phyloP scores from a whole-genome alignment of 148 eudicot genomes.

The Vaccinium macrocarpon region DNA sequence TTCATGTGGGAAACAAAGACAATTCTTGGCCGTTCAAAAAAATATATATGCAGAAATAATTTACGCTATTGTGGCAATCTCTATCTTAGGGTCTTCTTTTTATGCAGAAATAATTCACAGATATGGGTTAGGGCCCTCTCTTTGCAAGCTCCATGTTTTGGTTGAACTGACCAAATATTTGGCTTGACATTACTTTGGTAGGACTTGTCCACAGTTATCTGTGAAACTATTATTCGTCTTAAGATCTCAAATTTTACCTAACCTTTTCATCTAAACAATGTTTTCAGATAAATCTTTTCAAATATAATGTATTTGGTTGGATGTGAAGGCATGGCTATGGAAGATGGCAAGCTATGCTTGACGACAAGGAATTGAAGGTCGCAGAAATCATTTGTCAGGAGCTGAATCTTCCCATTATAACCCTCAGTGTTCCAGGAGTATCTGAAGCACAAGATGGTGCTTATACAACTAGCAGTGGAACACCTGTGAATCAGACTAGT shows the following conservation, averaged over 20 bases:
- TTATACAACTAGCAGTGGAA: slow-evolving; percentile 30
- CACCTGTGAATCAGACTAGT: slow-evolving; percentile 33
- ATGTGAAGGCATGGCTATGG: slow-evolving; percentile 89
- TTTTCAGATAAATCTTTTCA: not conserved
- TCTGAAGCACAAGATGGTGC: slow-evolving; percentile 44
- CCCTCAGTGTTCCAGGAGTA: slow-evolving; percentile 46
- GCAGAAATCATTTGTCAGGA: slow-evolving; percentile 85
- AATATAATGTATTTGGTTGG: slow-evolving; percentile 10
- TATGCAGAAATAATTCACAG: too few species aligned
- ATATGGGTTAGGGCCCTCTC: too few species aligned
- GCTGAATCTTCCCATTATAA: slow-evolving; percentile 69
- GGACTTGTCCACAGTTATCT: not conserved
- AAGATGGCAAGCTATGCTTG: slow-evolving; percentile 97
- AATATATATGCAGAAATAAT: not conserved
- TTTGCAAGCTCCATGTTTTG: not conserved
- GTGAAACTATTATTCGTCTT: not conserved
- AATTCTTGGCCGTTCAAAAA: not conserved
- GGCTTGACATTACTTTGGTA: not conserved
- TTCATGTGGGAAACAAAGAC: not conserved
- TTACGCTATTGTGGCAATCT: not conserved
- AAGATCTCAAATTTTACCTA: not conserved
- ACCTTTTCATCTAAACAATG: not conserved
- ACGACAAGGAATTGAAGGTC: slow-evolving; percentile 70
- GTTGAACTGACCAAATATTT: not conserved
- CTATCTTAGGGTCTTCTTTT: not conserved